phyloP scores from a whole-genome alignment of 441 rosid genomes.

The Populus hybrid region DNA sequence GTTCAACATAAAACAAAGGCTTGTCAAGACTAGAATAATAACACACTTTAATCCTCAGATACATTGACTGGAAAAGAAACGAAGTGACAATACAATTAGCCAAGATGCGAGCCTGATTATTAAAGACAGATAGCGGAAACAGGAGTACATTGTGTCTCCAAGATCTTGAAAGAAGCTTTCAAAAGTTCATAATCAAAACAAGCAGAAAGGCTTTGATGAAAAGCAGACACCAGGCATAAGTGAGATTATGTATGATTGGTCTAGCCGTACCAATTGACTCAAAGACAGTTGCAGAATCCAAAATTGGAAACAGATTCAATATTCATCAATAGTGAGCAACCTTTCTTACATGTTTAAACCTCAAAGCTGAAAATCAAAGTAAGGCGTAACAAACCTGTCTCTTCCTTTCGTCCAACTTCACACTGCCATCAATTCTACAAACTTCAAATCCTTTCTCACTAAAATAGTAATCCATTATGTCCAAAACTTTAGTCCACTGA shows the following conservation, averaged over 20 bases:
- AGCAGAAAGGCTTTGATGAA: neutral
- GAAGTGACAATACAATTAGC: neutral
- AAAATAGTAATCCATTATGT: slow-evolving; percentile 96
- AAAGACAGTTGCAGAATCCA: neutral
- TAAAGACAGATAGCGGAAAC: neutral
- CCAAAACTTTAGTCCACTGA: slow-evolving; percentile 88
- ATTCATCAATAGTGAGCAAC: neutral
- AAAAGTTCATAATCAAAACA: neutral
- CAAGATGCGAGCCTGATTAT: neutral
- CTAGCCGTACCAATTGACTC: neutral
- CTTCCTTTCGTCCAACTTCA: slow-evolving; percentile 74
- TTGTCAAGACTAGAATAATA: neutral
- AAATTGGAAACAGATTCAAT: neutral
- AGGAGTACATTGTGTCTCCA: neutral
- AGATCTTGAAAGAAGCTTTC: neutral
- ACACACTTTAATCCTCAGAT: neutral
- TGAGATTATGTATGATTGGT: neutral
- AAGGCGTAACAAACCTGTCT: slow-evolving; percentile 59
- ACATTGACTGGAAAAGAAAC: neutral
- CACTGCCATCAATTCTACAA: slow-evolving; percentile 90
- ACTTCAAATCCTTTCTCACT: slow-evolving; percentile 86
- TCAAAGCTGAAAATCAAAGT: neutral
- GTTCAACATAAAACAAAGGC: slow-evolving; percentile 14
- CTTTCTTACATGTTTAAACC: neutral
- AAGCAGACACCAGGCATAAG: neutral